Base-by-base conservation (phyloP, 768 basidiomycete species). In the Mycena epipterygia region DNA sequence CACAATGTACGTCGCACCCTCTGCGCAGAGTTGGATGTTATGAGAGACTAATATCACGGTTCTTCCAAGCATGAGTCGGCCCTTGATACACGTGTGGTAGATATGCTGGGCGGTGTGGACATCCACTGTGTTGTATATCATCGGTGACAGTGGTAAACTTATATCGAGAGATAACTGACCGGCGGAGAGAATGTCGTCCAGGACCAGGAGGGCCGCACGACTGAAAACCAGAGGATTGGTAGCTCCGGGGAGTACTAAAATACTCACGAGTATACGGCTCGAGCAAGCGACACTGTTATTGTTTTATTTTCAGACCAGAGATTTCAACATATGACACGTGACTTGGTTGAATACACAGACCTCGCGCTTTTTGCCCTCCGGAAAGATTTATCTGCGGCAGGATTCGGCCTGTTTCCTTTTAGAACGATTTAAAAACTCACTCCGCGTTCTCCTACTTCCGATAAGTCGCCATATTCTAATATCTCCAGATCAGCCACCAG, bases 11-110 rank as follows among this genome's bases (percentile, higher is more conserved):
- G 81, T 83, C 2, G 97, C 95, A 27, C 89, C 92, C 1, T 93
- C 89, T 5, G 89, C 87, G 75, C 95, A 95, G 16, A 99, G 86
- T 75, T 95, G 93, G 37, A 98, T 92, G 76, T 97, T 95, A 76
- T 99, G 97, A 6, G 97, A 98, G 60, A 98, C 97, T n/a, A 99
- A 86, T 64, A 99, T 89, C 68, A 97, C 84, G 0, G 97, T 98
- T 35, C 97, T 88, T 25, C 89, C 91, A 53, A 82, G 81, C 85
- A 96, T 89, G 29, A 98, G 85, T 13, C 92, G 89, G 21, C 97
- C 97, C 74, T 90, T 91, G 39, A 99, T 82, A 74, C 96, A 97
- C 73, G 93, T 81, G 59, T 90, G 82, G 80, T 91, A 96, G 21
- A 99, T 86, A 74, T 97, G 94, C 70, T 94, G 88, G 16, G 96